Percentiles rank a stretch among this genome's conserved stretches.
Conservation (phyloP, 2,329 filamentous ascomycete genomes). For the Calonectria honghensis region DNA sequence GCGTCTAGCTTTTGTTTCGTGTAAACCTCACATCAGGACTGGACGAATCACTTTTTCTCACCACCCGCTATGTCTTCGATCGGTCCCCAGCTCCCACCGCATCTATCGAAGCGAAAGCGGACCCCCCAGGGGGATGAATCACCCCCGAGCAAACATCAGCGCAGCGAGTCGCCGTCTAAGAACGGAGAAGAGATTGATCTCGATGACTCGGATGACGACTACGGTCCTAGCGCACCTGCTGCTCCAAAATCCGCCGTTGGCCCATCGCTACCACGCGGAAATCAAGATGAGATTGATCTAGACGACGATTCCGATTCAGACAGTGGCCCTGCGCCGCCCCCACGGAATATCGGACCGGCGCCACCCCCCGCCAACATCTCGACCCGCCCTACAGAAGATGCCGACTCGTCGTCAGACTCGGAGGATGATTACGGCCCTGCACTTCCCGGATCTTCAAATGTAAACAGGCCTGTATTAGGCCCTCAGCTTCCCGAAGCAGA, state of each 20-base stretch:
- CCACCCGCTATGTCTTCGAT: slow-evolving; percentile 76
- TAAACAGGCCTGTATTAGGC: slow-evolving; percentile 67
- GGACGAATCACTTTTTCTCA: slow-evolving; percentile 18
- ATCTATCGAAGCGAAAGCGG: slow-evolving; percentile 79
- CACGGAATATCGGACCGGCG: slow-evolving; percentile 57
- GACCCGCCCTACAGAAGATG: slow-evolving; percentile 50
- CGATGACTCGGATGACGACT: slow-evolving; percentile 63
- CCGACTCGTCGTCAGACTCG: slow-evolving; percentile 65
- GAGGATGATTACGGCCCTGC: slow-evolving; percentile 77
- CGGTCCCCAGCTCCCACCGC: slow-evolving; percentile 81
- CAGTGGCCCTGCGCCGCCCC: slow-evolving; percentile 62
- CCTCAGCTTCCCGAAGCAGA: slow-evolving; percentile 60
- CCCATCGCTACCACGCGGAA: slow-evolving; percentile 54
- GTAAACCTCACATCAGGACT: slow-evolving; percentile 11
- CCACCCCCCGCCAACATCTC: slow-evolving; percentile 57
- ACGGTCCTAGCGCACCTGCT: slow-evolving; percentile 61
- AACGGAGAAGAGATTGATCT: slow-evolving; percentile 71
- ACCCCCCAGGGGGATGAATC: slow-evolving; percentile 59
- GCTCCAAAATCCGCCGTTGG: slow-evolving; percentile 47
- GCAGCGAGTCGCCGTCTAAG: slow-evolving; percentile 55
- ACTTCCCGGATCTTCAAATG: slow-evolving; percentile 69
- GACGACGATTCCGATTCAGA: slow-evolving; percentile 62
- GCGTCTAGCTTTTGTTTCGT: slow-evolving; percentile 36
- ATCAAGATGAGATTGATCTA: slow-evolving; percentile 65
- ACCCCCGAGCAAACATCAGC: slow-evolving; percentile 67